A percentile compares a stretch with the other conserved stretches of the same genome.
Conservation (phyloP, 2,329 filamentous ascomycete genomes). For the Fusarium begoniae region DNA sequence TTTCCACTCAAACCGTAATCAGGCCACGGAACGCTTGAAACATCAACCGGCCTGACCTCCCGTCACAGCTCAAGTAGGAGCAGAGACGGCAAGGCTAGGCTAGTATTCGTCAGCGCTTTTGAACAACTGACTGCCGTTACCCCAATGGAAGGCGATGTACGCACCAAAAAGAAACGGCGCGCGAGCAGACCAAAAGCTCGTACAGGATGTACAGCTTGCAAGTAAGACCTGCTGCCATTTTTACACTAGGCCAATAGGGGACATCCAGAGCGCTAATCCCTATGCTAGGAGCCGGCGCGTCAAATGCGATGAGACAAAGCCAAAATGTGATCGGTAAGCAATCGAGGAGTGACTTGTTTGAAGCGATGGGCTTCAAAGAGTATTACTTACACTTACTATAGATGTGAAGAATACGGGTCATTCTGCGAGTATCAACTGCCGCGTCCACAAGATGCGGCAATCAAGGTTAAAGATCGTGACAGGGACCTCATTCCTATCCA, state of each 20-base stretch:
- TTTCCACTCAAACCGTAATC: too few relatives aligned
- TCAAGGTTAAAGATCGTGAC: rapidly evolving
- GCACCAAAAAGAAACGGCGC: not conserved
- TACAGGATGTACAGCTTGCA: not conserved
- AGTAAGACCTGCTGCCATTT: not conserved
- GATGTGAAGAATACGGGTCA: not conserved
- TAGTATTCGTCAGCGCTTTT: not conserved
- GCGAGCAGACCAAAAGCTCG: not conserved
- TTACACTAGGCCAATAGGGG: rapidly evolving
- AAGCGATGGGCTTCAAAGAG: not conserved
- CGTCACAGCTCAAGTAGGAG: rapidly evolving
- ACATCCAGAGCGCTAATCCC: not conserved
- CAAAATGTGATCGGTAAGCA: not conserved
- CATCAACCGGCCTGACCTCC: not conserved
- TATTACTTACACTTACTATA: not conserved
- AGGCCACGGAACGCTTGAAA: rapidly evolving
- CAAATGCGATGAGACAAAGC: not conserved
- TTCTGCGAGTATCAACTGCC: not conserved
- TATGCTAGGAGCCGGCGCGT: not conserved
- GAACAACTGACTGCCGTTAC: rapidly evolving
- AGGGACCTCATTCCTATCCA: not conserved
- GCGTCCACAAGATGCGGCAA: not conserved
- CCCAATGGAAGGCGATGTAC: rapidly evolving
- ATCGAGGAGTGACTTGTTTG: too few relatives aligned
- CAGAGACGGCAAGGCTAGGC: not conserved